Percentiles rank a stretch among this genome's conserved stretches.
Evolutionary conservation across 78 protist species (phyloP).

Genomic region (Polysphondylium violaceum): DNA sequence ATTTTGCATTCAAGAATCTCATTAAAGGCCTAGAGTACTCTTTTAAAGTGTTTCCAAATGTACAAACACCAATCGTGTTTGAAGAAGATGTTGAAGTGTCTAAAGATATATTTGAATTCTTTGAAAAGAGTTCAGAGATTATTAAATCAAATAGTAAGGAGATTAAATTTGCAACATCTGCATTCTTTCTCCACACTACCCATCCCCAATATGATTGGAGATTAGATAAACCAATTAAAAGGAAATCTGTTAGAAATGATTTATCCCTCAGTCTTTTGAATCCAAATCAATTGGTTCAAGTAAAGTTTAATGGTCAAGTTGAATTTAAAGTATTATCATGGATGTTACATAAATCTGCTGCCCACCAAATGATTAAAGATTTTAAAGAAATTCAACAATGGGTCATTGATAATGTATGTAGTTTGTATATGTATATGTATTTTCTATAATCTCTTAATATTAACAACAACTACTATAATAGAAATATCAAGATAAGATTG

Average conservation of each 20-base stretch:
- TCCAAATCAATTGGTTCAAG: slow-evolving; percentile 26
- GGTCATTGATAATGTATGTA: slow-evolving; percentile 52
- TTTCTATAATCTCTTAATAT: not conserved
- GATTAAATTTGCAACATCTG: slow-evolving; percentile 40
- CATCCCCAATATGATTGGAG: slow-evolving; percentile 74
- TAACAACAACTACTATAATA: too few relatives aligned
- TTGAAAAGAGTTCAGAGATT: slow-evolving; percentile 16
- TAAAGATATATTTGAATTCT: slow-evolving; percentile 59
- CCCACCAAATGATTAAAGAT: slow-evolving; percentile 19
- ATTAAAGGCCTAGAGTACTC: slow-evolving; percentile 8
- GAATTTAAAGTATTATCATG: slow-evolving; percentile 73
- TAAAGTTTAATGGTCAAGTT: slow-evolving; percentile 55
- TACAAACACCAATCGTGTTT: slow-evolving; percentile 15
- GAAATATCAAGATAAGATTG: slow-evolving; percentile 26
- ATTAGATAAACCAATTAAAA: slow-evolving; percentile 60
- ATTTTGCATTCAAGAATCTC: slow-evolving; percentile 59
- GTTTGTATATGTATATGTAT: too few relatives aligned
- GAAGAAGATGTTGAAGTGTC: slow-evolving; percentile 68
- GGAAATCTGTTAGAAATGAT: slow-evolving; percentile 58
- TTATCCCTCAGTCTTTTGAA: slow-evolving; percentile 8
- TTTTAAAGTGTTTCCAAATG: slow-evolving; percentile 3
- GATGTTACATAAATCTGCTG: slow-evolving; percentile 28
- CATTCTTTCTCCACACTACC: slow-evolving; percentile 68
- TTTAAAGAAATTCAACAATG: slow-evolving; percentile 54
- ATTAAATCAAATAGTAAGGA: slow-evolving; percentile 1